Conservation (phyloP, 768 basidiomycete genomes). For the Suillus alpinus region DNA sequence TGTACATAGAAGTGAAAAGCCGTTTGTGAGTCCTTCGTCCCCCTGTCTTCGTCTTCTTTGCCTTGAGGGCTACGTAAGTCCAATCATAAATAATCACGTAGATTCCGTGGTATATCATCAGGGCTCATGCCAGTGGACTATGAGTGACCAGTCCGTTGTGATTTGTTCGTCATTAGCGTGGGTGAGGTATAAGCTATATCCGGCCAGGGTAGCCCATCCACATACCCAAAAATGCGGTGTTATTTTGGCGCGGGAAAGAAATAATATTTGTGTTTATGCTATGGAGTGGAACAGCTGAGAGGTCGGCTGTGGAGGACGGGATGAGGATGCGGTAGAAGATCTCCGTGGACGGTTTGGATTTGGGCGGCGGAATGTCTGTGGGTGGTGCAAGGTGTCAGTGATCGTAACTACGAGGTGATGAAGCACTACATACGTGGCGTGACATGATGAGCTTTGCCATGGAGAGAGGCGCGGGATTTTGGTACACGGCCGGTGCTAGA, state of each 20-base stretch:
- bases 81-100: conserved; percentile 22
- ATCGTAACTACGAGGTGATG: conserved; percentile 6
- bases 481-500: conserved; percentile 42
- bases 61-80: conserved; percentile 10
- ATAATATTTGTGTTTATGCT: conserved; percentile 24
- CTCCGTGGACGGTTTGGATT: conserved; percentile 26
- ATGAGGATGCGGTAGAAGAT: conserved; percentile 17
- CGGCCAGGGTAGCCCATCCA: conserved; percentile 11
- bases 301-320: conserved; percentile 31
- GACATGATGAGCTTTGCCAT: conserved; percentile 57
- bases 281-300: conserved; percentile 32
- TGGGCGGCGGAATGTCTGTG: conserved; percentile 34
- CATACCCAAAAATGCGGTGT: conserved; percentile 1
- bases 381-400: conserved; percentile 1
- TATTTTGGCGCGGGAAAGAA: conserved; percentile 16
- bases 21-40: conserved; percentile 24
- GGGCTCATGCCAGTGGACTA: conserved; percentile 19
- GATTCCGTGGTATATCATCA: conserved; percentile 23
- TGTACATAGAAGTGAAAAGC: conserved; percentile 27
- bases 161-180: conserved; percentile 27
- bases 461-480: conserved; percentile 41
- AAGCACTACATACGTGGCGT: conserved; percentile 39
- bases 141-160: conserved; percentile 12
- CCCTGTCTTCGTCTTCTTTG: conserved; percentile 8
- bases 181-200: conserved; percentile 29